phyloP scores from a whole-genome alignment of 208 protist genomes.

The Tetramitus jugosus region DNA sequence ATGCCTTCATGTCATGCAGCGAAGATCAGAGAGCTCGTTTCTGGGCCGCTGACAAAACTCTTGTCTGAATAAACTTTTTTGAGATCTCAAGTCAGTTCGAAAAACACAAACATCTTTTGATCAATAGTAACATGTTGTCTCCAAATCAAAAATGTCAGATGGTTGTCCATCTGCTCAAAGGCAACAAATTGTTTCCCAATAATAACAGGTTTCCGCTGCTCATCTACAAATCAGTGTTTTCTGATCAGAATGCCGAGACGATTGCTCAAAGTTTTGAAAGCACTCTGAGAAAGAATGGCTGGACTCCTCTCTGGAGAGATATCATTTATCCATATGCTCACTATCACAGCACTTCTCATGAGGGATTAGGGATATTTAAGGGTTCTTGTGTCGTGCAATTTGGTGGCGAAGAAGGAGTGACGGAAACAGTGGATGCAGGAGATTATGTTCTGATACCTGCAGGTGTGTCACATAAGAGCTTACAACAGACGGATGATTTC shows the following conservation, averaged over 20 bases:
- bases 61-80: too few species aligned
- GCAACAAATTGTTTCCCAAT: not conserved
- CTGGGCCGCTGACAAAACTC: conserved; percentile 38
- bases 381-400: not conserved
- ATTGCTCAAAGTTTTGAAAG: not conserved
- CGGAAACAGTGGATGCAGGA: not conserved
- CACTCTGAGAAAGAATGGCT: not conserved
- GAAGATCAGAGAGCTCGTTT: conserved; percentile 38
- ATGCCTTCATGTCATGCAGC: conserved; percentile 35
- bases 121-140: too few species aligned
- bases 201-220: not conserved
- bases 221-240: not conserved
- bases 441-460: not conserved
- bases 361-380: not conserved
- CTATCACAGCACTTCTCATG: not conserved
- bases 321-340: not conserved
- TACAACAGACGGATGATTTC: not conserved
- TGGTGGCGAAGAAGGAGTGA: not conserved
- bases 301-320: not conserved
- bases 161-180: not conserved
- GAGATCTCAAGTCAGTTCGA: too few species aligned
- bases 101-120: too few species aligned
- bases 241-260: not conserved
- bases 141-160: too few species aligned
- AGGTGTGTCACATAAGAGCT: not conserved